Evolutionary conservation across 2,329 filamentous ascomycete species (phyloP), one percentile per base, ranked within the genome.

Genomic region (Thelonectria rubi): DNA sequence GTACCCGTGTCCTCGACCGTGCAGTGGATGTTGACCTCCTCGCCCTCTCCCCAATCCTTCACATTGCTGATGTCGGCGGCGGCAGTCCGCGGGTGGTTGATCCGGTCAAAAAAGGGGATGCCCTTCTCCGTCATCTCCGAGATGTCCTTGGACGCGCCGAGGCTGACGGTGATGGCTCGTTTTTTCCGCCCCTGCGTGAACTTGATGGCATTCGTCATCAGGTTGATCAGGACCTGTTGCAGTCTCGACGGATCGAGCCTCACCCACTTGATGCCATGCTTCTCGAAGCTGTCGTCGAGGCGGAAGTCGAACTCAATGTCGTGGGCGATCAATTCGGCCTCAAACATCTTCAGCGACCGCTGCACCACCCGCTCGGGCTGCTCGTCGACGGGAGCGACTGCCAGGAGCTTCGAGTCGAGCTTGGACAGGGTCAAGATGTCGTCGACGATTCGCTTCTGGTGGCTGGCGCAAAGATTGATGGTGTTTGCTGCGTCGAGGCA

Each of bases 401-500:
- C 82, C 2, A 93, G 78, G 45, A 92, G 81, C 50, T 88, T 88
- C 2, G 88, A 91, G 70, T 92, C 90, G 14, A 92, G 81, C 70
- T 92, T 90, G 32, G 86, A 88, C 17, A 91, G 77, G 1, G 88
- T 90, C 17, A 90, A 76, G 45, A 90, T 85, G 65, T 90, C 88
- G 69, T 90, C 87, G 15, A 90, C 87, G 58, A 90, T 90, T 7
- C 87, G 82, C 77, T 91, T 91, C 75, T 94, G 90, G 76, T 92
- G 92, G 71, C 88, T 91, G 53, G 91, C 90, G 74, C 92, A 95
- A 14, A 94, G 81, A 20, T 88, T 88, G 72, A 94, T 94, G 1
- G 91, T 94, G 68, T 92, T 90, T n/a, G 91, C 89, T 7, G 91
- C 91, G 73, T 94, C 91, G 18, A 92, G 82, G 62, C 85, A 86